These are phyloP conservation scores for Geotrichum phurueaensis DNA, from an alignment of 1,139 yeast genomes.

Conservation along the genomic window DNA sequence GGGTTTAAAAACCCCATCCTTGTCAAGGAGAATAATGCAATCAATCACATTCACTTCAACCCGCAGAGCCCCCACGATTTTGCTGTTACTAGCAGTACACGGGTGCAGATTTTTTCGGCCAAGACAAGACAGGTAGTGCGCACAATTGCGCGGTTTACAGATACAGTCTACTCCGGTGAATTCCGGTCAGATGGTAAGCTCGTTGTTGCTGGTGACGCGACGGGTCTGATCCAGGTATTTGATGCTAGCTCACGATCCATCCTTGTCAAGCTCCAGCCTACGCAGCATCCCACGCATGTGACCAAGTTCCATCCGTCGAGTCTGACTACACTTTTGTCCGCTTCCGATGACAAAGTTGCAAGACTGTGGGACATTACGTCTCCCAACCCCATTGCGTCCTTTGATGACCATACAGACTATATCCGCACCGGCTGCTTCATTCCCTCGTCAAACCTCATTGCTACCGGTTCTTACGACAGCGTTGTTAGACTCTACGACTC, in stretches of 20 bases:
- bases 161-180: conserved; percentile 81
- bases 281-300: conserved; percentile 84
- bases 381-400: conserved; percentile 62
- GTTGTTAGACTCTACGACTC: conserved; percentile 80
- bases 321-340: conserved; percentile 70
- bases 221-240: conserved; percentile 78
- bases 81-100: conserved; percentile 86
- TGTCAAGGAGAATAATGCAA: conserved; percentile 89
- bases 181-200: conserved; percentile 77
- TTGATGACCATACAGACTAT: conserved; percentile 80
- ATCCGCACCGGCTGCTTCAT: conserved; percentile 77
- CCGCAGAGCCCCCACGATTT: conserved; percentile 85
- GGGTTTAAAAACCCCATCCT: conserved; percentile 77
- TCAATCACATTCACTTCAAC: conserved; percentile 80
- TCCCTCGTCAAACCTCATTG: conserved; percentile 67
- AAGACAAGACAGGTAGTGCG: conserved; percentile 86
- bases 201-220: conserved; percentile 81
- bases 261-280: conserved; percentile 72
- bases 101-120: conserved; percentile 87
- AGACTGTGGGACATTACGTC: conserved; percentile 81
- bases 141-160: conserved; percentile 87
- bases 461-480: conserved; percentile 96
- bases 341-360: conserved; percentile 84
- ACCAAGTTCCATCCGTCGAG: conserved; percentile 83
- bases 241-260: conserved; percentile 79